Percentiles rank a stretch among this genome's conserved stretches.
Conservation (phyloP, 1,139 yeast species). For the Geotrichum citri-aurantii region DNA sequence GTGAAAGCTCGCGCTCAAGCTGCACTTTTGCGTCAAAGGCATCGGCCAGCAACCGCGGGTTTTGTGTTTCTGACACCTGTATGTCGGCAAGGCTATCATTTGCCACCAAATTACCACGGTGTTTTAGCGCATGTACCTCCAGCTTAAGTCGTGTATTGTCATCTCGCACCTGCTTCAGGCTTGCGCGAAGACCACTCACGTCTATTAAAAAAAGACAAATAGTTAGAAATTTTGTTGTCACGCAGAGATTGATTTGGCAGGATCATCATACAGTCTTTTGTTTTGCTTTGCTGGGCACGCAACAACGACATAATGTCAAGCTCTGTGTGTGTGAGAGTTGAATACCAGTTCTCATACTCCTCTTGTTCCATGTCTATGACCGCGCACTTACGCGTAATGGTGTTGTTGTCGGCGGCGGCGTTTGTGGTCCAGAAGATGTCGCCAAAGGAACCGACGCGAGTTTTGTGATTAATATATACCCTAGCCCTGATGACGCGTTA, state of each 20-base stretch:
- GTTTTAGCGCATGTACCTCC: background rate
- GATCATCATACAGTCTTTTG: constrained; percentile 7
- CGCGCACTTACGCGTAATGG: background rate
- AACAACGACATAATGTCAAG: constrained; percentile 6
- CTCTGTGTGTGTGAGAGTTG: constrained; percentile 5
- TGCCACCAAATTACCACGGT: background rate
- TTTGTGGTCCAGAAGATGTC: background rate
- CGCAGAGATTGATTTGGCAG: background rate
- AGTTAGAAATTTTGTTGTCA: background rate
- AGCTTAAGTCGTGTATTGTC: constrained; percentile 5
- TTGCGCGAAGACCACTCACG: constrained; percentile 2
- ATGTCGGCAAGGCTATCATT: background rate
- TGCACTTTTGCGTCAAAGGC: background rate
- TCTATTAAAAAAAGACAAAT: background rate
- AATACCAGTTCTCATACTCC: constrained; percentile 12
- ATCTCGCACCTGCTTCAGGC: constrained; percentile 12
- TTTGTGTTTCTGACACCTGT: background rate
- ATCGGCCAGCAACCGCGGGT: background rate
- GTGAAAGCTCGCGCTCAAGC: background rate
- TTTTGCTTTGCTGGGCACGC: constrained; percentile 4
- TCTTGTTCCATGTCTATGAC: constrained; percentile 11
- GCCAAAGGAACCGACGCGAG: background rate
- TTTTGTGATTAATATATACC: background rate
- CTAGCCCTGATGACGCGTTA: background rate
- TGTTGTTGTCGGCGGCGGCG: background rate